Base-by-base conservation (phyloP, 2,329 filamentous ascomycete species). In the Aspergillus unguis region DNA sequence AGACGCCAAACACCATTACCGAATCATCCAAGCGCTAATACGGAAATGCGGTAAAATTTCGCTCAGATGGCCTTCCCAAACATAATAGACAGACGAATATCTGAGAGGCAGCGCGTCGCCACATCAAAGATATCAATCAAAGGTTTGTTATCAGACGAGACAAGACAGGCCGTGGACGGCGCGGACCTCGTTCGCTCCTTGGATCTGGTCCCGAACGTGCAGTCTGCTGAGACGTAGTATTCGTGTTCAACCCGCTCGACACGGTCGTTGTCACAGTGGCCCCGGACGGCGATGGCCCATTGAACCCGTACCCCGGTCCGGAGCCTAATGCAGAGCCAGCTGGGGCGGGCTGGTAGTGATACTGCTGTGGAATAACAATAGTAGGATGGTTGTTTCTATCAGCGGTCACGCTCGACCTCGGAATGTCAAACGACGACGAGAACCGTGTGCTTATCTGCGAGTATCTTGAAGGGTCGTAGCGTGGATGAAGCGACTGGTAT, bases 101-200 rank as follows among this genome's bases (percentile, higher is more conserved):
- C 23, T 41, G 3, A 3, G 27, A 36, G 33, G 33, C 33, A 33
- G 8, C 8, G 17, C 2, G 27, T 17, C 40, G 26, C 3, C 3
- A n/a, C 26, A 6, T 5, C 10, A n/a, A 9, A 29, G 40, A 1
- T 8, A 27, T 9, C 27, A 27, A 64, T 29, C 58, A 53, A 42
- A 70, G 65, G 48, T 68, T 68, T 27, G 70, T 72, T 48, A 72
- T 65, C 48, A 72, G 50, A 43, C 63, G 63, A 27, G 70, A 67
- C 27, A 72, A 50, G 7, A 69, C 66, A 11, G 70, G 70, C 44
- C 69, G 72, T 31, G 67, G 62, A 38, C 58, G 60, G 48, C 62
- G 58, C 38, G 60, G 59, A 8, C 49, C 56, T 41, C 48, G 47
- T 32, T 47, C 48, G 31, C 28, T 33, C 8, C 5, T 25, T n/a